Evolutionary conservation across 139 green algal genomes (phyloP), one percentile per base, ranked within the genome.

Genomic region (Auxenochlorella pyrenoidosa): DNA sequence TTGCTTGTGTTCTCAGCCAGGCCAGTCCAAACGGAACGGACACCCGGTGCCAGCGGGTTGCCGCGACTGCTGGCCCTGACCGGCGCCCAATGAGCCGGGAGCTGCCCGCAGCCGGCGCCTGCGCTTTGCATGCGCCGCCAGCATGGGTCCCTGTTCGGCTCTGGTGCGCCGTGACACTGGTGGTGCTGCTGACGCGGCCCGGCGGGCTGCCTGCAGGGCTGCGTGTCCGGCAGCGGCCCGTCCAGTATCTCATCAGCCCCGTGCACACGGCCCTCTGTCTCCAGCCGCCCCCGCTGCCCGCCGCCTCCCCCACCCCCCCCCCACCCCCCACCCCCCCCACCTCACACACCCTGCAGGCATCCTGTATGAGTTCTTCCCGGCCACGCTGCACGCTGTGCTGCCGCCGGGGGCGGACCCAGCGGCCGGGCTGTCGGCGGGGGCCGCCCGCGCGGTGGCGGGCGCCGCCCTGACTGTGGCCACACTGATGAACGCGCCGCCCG

Each of bases 401-500:
- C 77, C 79, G 0, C 36, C 54, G 15, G 86, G 79, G 22, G 24
- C 36, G n/a, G 79, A 90, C 38, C 70, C 70, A 24, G 70, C 59
- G 19, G 3, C 1, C 18, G 70, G 44, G 15, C 80, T 86, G 8
- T 73, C 73, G 1, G 38, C 77, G 5, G 79, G 63, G 6, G 36
- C 47, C 38, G 59, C 60, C 18, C 80, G 51, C n/a, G 28, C 75
- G 26, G 87, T 90, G 63, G 87, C 87, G 18, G 54, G 40, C 3
- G 87, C 87, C 0, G 81, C 87, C 6, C 72, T 90, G 54, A 73
- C 88, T 5, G 89, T 92, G 4, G 93, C 93, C 0, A 87, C 89
- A 0, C 89, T 97, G 4, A 88, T 97, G 76, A 95, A 95, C 47
- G 91, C 92, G 0, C 94, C 94, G 0, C 92, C 92, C 0, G 91